Evolutionary conservation across 306 rosid genomes (phyloP), one percentile per base, ranked within the genome.

Genomic region (Gastrolobium bilobum): DNA sequence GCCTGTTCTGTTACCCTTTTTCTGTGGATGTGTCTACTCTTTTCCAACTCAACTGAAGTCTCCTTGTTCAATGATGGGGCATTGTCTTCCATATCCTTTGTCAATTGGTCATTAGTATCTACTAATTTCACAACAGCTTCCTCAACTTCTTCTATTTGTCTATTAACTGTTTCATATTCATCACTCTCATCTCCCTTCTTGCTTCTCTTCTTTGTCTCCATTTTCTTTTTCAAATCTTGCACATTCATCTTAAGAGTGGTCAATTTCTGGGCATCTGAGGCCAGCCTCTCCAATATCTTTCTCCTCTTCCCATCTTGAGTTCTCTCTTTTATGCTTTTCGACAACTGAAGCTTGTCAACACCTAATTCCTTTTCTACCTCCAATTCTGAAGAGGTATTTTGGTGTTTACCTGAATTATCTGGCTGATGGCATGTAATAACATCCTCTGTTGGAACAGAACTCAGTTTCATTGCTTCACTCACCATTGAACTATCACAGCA

Each of bases 61-160:
- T 70, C 86, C 80, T 76, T 79, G 44, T 72, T 81, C 9, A 82
- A 58, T 52, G 87, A 77, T 0, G 90, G 79, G 3, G 89, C 85
- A 10, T 82, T 71, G 61, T 88, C 93, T 68, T 89, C 92, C 2
- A 86, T 63, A 14, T 88, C 92, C 73, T 88, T 89, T 10, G 79
- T 85, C 78, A 93, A 63, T 29, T 90, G 93, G 78, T 76, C 96
- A 73, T 88, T 89, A 56, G 80, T 65, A 43, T 83, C 86, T n/a
- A 64, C 82, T 50, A 91, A 90, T 83, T 91, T 91, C 76, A 79
- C 58, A 53, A 91, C 86, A 58, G 96, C 89, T 58, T 84, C 90
- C 72, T 91, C 98, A 37, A 91, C 94, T 68, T 96, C 97, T 47
- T 85, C 85, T 5, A 96, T 64, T 56, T 91, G 98, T 89, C 79